These are phyloP conservation scores for Oenanthe sinensis DNA, from an alignment of 129 eudicot species.

Conservation along the genomic window DNA sequence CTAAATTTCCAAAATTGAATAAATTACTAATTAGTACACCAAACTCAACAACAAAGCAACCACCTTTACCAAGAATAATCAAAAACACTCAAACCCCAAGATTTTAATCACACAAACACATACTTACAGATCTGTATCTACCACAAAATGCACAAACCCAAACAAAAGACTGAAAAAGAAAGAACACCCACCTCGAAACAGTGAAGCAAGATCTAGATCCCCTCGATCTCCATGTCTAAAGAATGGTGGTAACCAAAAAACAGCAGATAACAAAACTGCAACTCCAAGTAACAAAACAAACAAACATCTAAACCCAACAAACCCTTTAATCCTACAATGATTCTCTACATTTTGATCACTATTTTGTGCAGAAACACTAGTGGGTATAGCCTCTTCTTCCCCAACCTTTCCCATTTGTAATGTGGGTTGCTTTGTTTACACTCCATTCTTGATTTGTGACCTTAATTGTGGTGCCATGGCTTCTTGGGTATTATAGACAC, in stretches of 20 bases:
- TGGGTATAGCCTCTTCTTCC: constrained; percentile 32
- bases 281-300: constrained; percentile 62
- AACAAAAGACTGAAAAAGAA: not conserved
- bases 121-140: constrained; percentile 22
- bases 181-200: constrained; percentile 49
- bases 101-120: not conserved
- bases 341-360: constrained; percentile 22
- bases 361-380: constrained; percentile 40
- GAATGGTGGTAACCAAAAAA: constrained; percentile 84
- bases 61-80: constrained; percentile 3
- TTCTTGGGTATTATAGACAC: constrained; percentile 8
- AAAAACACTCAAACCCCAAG: constrained; percentile 8
- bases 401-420: constrained; percentile 76
- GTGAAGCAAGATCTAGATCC: constrained; percentile 80
- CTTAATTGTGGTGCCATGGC: constrained; percentile 24
- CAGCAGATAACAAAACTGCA: constrained; percentile 64
- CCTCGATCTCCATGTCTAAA: constrained; percentile 37
- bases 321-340: constrained; percentile 19
- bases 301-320: constrained; percentile 55
- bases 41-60: not conserved
- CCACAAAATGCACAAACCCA: constrained; percentile 15
- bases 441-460: constrained; percentile 28
- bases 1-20: not conserved
- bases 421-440: constrained; percentile 37
- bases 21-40: constrained; percentile 14